A percentile compares a stretch with the other conserved stretches of the same genome.
phyloP scores from a whole-genome alignment of 2,329 filamentous ascomycete species.

The Colletotrichum musae region DNA sequence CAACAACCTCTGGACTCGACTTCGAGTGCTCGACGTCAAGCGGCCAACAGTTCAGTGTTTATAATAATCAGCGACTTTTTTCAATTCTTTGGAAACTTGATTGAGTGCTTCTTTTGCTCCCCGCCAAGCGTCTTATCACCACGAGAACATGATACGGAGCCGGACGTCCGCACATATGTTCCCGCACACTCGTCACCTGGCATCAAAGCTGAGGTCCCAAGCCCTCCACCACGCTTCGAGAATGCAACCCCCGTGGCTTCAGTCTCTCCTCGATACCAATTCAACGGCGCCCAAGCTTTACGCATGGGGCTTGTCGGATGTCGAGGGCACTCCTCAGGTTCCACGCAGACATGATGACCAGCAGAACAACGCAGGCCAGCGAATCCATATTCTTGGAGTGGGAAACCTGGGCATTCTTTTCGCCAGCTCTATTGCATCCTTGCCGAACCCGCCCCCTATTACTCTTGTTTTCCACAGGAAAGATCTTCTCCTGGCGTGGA shows the following conservation, averaged over 20 bases:
- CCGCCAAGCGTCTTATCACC: too few relatives aligned
- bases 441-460: constrained; percentile 76
- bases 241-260: constrained; percentile 50
- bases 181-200: neutral
- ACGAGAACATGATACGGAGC: neutral
- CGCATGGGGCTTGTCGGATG: constrained; percentile 52
- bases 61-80: too few relatives aligned
- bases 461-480: constrained; percentile 83
- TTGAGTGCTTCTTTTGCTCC: too few relatives aligned
- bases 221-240: neutral
- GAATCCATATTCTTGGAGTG: constrained; percentile 83
- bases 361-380: constrained; percentile 45
- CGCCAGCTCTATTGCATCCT: constrained; percentile 77
- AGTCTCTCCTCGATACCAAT: constrained; percentile 45
- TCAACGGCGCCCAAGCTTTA: constrained; percentile 51
- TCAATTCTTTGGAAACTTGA: too few relatives aligned
- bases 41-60: too few relatives aligned
- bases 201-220: neutral
- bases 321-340: constrained; percentile 39
- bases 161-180: neutral
- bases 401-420: constrained; percentile 88
- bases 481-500: constrained; percentile 65
- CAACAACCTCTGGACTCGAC: too few relatives aligned
- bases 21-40: too few relatives aligned
- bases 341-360: neutral